Conservation (phyloP, 768 basidiomycete genomes). For the Tylopilus rubrobrunneus region DNA sequence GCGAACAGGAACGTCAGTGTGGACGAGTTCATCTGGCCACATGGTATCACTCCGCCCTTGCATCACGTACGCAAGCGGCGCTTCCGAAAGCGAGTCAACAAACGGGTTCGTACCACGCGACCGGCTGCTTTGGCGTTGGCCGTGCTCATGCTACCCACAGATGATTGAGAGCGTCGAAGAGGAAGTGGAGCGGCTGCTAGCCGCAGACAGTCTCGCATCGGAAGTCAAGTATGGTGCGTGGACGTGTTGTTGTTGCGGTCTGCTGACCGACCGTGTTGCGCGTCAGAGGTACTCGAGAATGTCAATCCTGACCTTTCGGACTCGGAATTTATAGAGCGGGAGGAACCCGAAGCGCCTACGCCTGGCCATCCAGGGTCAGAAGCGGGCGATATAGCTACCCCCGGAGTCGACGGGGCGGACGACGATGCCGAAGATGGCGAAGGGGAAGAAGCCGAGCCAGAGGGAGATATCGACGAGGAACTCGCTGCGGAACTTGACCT, state of each 20-base stretch:
- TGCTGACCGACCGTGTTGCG: background rate
- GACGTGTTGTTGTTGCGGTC: background rate
- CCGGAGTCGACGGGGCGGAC: constrained; percentile 48
- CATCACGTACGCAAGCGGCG: constrained; percentile 87
- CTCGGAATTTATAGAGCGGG: constrained; percentile 78
- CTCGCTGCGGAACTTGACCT: constrained; percentile 84
- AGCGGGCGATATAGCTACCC: constrained; percentile 58
- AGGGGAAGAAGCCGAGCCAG: constrained; percentile 57
- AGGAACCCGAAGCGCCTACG: constrained; percentile 59
- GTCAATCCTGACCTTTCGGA: constrained; percentile 90
- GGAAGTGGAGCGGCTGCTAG: constrained; percentile 83
- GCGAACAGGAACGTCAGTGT: constrained; percentile 75
- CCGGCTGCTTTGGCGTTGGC: background rate
- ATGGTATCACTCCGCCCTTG: constrained; percentile 92
- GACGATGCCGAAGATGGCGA: constrained; percentile 59
- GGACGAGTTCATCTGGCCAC: constrained; percentile 96
- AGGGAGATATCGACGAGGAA: constrained; percentile 85
- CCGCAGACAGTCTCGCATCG: constrained; percentile 70
- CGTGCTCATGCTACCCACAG: constrained; percentile 35
- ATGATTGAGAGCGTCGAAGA: constrained; percentile 94
- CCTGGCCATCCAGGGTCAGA: constrained; percentile 70
- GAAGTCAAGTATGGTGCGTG: constrained; percentile 73
- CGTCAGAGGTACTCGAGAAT: constrained; percentile 76
- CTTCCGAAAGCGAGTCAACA: constrained; percentile 87
- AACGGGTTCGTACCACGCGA: constrained; percentile 48